Evolutionary conservation across 306 rosid genomes (phyloP).

Genomic region (Ormosia emarginata): DNA sequence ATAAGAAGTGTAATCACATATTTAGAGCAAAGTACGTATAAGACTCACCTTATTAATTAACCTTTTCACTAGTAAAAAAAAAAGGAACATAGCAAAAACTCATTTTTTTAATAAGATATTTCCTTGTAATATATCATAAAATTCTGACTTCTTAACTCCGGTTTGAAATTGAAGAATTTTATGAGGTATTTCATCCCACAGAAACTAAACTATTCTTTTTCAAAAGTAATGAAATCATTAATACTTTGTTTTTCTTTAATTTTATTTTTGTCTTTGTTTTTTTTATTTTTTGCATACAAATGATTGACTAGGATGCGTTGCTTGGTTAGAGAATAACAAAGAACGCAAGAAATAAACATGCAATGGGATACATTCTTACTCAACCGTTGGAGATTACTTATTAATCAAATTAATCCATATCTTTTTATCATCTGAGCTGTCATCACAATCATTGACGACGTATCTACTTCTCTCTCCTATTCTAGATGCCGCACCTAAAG

Average conservation of each 20-base stretch:
- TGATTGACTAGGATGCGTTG: background rate
- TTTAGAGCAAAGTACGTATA: too few species aligned
- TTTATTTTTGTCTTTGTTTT: too few species aligned
- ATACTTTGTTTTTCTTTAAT: background rate
- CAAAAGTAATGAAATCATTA: background rate
- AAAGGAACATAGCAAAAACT: too few species aligned
- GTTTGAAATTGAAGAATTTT: background rate
- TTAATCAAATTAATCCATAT: background rate
- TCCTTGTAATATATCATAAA: background rate
- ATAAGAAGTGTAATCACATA: too few species aligned
- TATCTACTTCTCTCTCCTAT: background rate
- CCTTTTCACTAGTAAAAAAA: too few species aligned
- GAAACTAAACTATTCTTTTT: too few species aligned
- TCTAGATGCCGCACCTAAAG: background rate
- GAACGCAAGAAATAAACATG: background rate
- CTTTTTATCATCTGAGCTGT: background rate
- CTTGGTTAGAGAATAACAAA: background rate
- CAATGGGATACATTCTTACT: background rate
- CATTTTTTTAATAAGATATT: background rate
- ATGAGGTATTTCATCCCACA: background rate
- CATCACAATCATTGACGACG: slow-evolving; percentile 21
- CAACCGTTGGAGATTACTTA: background rate
- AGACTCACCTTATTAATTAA: too few species aligned
- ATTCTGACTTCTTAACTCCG: background rate
- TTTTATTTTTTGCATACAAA: background rate